Evolutionary conservation across 352 stramenopile species (phyloP).

Genomic region (Thraustochytrium sp.): DNA sequence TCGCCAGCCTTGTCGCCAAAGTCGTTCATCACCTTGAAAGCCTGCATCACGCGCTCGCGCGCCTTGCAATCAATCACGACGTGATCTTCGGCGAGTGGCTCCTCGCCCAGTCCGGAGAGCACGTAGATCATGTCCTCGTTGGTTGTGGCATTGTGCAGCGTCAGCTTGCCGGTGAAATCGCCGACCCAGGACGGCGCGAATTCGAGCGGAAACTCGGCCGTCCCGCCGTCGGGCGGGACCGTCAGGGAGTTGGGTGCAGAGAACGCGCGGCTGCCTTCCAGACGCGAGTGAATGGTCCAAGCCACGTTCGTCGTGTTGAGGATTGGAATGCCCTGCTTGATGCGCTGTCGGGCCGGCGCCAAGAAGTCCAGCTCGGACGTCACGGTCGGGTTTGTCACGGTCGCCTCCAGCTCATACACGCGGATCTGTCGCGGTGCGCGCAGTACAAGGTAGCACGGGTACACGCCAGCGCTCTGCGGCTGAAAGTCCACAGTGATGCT

Average conservation of each 20-base stretch:
- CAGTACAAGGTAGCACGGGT: conserved; percentile 51
- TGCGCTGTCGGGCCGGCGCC: conserved; percentile 71
- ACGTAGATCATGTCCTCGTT: conserved; percentile 73
- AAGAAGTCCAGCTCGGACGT: conserved; percentile 77
- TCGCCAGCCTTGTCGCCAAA: conserved; percentile 49
- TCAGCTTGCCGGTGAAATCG: conserved; percentile 65
- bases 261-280: conserved; percentile 59
- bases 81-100: conserved; percentile 80
- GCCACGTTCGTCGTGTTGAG: conserved; percentile 71
- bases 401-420: conserved; percentile 71
- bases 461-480: conserved; percentile 54
- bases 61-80: conserved; percentile 73
- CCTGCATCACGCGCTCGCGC: conserved; percentile 66
- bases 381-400: conserved; percentile 73
- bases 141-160: conserved; percentile 67
- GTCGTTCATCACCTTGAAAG: conserved; percentile 67
- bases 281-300: conserved; percentile 70
- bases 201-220: conserved; percentile 64
- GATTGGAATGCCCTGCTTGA: conserved; percentile 78
- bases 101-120: conserved; percentile 70
- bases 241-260: conserved; percentile 61
- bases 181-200: conserved; percentile 73
- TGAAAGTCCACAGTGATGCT: background rate
- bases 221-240: conserved; percentile 63
- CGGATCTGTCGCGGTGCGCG: conserved; percentile 57